A percentile compares a stretch with the other conserved stretches of the same genome.
phyloP scores from a whole-genome alignment of 768 basidiomycete genomes.

The Podaxis carcinomalis region DNA sequence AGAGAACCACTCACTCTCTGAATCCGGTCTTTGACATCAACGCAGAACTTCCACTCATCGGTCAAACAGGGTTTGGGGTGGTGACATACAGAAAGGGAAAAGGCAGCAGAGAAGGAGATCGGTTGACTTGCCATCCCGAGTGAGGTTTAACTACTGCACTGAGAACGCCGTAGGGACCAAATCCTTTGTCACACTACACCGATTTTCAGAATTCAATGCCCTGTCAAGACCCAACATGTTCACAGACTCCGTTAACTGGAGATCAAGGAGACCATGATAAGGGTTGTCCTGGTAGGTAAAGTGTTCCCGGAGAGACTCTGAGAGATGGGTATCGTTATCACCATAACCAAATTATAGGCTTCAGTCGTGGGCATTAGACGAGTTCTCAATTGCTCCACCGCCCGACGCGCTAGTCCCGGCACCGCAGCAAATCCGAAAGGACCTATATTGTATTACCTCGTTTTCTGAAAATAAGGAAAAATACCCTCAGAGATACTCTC shows the following conservation, averaged over 20 bases:
- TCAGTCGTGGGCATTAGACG: background rate
- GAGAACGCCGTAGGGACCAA: background rate
- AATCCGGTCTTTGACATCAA: background rate
- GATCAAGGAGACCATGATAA: background rate
- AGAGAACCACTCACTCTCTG: background rate
- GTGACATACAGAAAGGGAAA: background rate
- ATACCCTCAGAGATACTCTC: background rate
- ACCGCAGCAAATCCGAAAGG: too few relatives aligned
- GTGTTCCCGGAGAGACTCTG: background rate
- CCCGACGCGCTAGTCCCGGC: background rate
- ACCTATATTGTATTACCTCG: too few relatives aligned
- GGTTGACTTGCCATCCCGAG: background rate
- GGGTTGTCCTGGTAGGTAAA: background rate
- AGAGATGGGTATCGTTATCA: too few relatives aligned
- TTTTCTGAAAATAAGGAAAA: too few relatives aligned
- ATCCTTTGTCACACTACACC: background rate
- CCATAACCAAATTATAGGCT: too few relatives aligned
- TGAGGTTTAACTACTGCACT: background rate
- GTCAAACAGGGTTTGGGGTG: constrained; percentile 9
- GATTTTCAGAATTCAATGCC: background rate
- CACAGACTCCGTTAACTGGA: background rate
- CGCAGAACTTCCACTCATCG: background rate
- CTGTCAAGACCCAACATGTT: background rate
- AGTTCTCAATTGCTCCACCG: background rate
- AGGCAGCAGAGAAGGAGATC: background rate